These are phyloP conservation scores for Thamnidium elegans DNA, from an alignment of 192 early-diverging fungal genomes.

Conservation along the genomic window DNA sequence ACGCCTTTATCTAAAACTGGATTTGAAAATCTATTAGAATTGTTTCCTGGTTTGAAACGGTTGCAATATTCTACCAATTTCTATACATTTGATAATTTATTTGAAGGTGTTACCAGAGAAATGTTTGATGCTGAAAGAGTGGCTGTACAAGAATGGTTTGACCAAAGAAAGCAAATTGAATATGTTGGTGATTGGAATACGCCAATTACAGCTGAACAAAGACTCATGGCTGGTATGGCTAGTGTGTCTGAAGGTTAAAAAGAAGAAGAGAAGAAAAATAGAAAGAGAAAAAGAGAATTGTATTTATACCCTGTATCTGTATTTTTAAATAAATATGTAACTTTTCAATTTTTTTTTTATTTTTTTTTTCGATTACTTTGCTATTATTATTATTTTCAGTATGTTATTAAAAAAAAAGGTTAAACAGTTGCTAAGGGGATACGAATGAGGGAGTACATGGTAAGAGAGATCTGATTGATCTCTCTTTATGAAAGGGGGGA, in stretches of 20 bases:
- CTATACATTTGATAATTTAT: constrained; percentile 41
- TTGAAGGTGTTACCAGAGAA: constrained; percentile 36
- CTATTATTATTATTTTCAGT: too few species aligned
- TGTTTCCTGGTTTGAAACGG: constrained; percentile 43
- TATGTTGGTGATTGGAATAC: constrained; percentile 38
- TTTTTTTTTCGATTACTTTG: too few species aligned
- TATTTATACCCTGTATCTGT: too few species aligned
- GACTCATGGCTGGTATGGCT: constrained; percentile 39
- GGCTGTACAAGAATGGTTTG: constrained; percentile 32
- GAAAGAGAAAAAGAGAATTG: too few species aligned
- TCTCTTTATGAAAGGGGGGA: too few species aligned
- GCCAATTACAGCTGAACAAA: constrained; percentile 42
- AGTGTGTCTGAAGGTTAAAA: constrained; percentile 21
- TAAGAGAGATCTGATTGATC: too few species aligned
- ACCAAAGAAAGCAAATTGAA: not conserved
- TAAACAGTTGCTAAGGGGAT: too few species aligned
- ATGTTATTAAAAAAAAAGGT: too few species aligned
- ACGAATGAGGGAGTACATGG: too few species aligned
- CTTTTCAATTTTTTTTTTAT: too few species aligned
- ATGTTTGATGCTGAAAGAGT: constrained; percentile 39
- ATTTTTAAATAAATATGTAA: too few species aligned
- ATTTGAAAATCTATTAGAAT: constrained; percentile 30
- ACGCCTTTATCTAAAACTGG: constrained; percentile 38
- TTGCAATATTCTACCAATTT: constrained; percentile 44
- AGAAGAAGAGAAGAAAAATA: too few species aligned